Conservation (phyloP, 257 asterid species). For the Ballota nigra region DNA sequence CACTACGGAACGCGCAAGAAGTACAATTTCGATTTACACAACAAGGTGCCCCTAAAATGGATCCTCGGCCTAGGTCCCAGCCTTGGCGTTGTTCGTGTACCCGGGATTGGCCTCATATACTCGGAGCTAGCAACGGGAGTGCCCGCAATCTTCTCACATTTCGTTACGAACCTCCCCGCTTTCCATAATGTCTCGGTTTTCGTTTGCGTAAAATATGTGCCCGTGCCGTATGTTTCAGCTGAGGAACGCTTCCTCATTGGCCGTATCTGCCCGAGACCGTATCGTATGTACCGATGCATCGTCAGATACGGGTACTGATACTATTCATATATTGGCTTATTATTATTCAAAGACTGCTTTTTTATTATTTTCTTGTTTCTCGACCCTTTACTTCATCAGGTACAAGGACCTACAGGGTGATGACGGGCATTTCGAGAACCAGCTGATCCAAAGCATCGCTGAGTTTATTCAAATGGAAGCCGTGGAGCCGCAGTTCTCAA, state of each 20-base stretch:
- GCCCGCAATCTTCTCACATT: constrained; percentile 87
- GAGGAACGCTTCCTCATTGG: constrained; percentile 96
- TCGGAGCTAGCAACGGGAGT: constrained; percentile 93
- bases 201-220: constrained; percentile 87
- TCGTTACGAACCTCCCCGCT: constrained; percentile 94
- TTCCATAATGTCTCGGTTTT: constrained; percentile 84
- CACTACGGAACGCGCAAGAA: constrained; percentile 91
- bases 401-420: constrained; percentile 90
- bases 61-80: constrained; percentile 86
- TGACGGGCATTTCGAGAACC: constrained; percentile 74
- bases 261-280: constrained; percentile 87
- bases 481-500: constrained; percentile 67
- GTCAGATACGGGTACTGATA: constrained; percentile 63
- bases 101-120: constrained; percentile 90
- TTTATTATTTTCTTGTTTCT: background rate
- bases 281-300: constrained; percentile 93
- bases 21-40: constrained; percentile 84
- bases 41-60: constrained; percentile 91
- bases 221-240: constrained; percentile 75
- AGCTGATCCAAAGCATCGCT: constrained; percentile 79
- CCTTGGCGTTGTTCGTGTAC: constrained; percentile 94
- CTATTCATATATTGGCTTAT: background rate
- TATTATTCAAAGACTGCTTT: background rate
- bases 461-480: constrained; percentile 97
- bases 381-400: background rate